Percentiles rank a stretch among this genome's conserved stretches.
These are phyloP conservation scores for Abelmoschus esculentus DNA, from an alignment of 345 rosid species.

Conservation along the genomic window DNA sequence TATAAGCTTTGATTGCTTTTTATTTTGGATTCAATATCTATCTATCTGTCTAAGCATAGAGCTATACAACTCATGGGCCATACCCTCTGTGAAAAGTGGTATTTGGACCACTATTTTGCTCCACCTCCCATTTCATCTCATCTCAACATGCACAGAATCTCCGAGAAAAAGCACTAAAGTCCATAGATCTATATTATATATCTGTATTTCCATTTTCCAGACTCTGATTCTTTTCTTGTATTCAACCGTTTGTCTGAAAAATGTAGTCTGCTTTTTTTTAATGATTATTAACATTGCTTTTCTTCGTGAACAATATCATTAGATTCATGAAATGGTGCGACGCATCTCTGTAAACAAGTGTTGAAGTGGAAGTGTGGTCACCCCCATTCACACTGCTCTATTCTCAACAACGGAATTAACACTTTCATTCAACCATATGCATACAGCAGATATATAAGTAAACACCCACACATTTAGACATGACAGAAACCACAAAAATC, in stretches of 20 bases:
- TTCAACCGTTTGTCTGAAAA: constrained; percentile 15
- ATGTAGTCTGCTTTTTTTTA: neutral
- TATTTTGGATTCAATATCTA: no score
- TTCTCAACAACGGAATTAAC: neutral
- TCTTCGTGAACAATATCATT: neutral
- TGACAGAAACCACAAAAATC: neutral
- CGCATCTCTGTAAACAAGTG: neutral
- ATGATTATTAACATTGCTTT: neutral
- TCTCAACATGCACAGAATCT: constrained; percentile 23
- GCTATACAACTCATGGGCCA: constrained; percentile 28
- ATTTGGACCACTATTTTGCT: constrained; percentile 40
- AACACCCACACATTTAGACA: neutral
- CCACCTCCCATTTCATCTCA: neutral
- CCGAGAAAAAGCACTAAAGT: constrained; percentile 23
- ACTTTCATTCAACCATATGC: no score
- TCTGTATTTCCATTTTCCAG: neutral
- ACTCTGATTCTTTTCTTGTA: constrained; percentile 9
- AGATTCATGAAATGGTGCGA: neutral
- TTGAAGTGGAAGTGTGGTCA: constrained; percentile 24
- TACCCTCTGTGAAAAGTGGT: constrained; percentile 27
- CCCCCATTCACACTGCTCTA: constrained; percentile 6
- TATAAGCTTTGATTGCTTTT: no score
- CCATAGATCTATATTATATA: neutral
- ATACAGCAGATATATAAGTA: no score
- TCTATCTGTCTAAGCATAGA: constrained; percentile 22